These are phyloP conservation scores for Adansonia madagascariensis DNA, from an alignment of 441 rosid genomes.

Conservation along the genomic window DNA sequence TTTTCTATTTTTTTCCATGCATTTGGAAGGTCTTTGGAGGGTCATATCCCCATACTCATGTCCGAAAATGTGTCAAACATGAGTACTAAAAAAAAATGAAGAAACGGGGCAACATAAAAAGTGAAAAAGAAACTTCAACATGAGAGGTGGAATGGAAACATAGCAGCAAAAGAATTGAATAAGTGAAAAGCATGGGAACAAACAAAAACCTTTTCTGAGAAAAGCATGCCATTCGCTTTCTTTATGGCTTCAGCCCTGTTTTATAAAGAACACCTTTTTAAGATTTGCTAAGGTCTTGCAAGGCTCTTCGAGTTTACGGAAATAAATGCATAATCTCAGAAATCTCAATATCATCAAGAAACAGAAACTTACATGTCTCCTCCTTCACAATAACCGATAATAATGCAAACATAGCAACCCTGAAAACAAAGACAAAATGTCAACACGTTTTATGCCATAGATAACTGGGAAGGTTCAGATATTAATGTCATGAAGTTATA, in stretches of 20 bases:
- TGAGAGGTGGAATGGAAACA: neutral
- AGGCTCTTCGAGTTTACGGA: constrained; percentile 23
- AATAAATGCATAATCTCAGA: constrained; percentile 18
- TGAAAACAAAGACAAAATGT: constrained; percentile 43
- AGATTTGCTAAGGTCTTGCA: constrained; percentile 21
- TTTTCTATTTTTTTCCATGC: too few species aligned
- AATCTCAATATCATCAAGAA: constrained; percentile 33
- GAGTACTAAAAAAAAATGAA: too few species aligned
- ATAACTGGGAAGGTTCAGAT: neutral
- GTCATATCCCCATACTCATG: too few species aligned
- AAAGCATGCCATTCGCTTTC: constrained; percentile 75
- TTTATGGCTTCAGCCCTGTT: constrained; percentile 93
- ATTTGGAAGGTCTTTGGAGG: too few species aligned
- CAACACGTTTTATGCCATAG: constrained; percentile 35
- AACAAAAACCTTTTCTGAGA: constrained; percentile 77
- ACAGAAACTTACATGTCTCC: constrained; percentile 90
- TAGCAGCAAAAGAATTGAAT: neutral
- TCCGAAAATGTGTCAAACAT: too few species aligned
- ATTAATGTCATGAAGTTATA: neutral
- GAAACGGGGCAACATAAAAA: too few species aligned
- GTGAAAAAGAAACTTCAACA: constrained; percentile 1
- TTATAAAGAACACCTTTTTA: constrained; percentile 27
- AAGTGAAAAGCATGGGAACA: constrained; percentile 13
- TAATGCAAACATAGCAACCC: constrained; percentile 99
- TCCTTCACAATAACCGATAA: constrained; percentile 97